phyloP scores from a whole-genome alignment of 768 basidiomycete genomes.

The Glaciozyma martinii region DNA sequence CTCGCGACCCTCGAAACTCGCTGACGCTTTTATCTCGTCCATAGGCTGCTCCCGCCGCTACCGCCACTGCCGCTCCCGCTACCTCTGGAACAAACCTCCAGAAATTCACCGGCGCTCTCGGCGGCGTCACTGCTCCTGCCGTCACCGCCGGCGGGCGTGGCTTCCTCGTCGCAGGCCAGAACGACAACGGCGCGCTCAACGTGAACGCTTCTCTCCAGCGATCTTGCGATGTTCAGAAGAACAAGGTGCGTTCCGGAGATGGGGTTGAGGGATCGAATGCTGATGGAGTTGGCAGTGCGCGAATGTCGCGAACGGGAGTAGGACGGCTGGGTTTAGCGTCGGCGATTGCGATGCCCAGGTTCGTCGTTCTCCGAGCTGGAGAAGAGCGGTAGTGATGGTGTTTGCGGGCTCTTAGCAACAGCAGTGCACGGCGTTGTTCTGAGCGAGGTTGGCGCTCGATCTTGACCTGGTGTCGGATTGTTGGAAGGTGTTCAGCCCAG shows the following conservation, averaged over 20 bases:
- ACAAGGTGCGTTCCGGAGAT: neutral
- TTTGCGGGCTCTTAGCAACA: too few relatives aligned
- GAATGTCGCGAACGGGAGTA: neutral
- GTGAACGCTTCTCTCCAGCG: neutral
- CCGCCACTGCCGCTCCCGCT: neutral
- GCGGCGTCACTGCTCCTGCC: neutral
- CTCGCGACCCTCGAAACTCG: too few relatives aligned
- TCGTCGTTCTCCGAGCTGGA: too few relatives aligned
- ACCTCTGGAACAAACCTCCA: neutral
- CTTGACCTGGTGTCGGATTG: neutral
- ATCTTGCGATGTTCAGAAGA: neutral
- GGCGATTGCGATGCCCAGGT: neutral
- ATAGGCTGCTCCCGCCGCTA: neutral
- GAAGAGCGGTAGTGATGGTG: too few relatives aligned
- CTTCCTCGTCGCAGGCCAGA: neutral
- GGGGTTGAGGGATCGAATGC: too few relatives aligned
- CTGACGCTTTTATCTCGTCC: neutral
- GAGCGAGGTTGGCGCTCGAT: neutral
- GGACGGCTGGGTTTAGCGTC: neutral
- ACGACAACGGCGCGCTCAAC: neutral
- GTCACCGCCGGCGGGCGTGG: neutral
- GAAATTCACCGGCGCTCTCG: constrained; percentile 38
- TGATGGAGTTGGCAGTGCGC: neutral
- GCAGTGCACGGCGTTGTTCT: too few relatives aligned
- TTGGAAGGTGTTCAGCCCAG: neutral